Evolutionary conservation across 2,329 filamentous ascomycete genomes (phyloP), one percentile per base, ranked within the genome.

Genomic region (Podosphaera xanthii): DNA sequence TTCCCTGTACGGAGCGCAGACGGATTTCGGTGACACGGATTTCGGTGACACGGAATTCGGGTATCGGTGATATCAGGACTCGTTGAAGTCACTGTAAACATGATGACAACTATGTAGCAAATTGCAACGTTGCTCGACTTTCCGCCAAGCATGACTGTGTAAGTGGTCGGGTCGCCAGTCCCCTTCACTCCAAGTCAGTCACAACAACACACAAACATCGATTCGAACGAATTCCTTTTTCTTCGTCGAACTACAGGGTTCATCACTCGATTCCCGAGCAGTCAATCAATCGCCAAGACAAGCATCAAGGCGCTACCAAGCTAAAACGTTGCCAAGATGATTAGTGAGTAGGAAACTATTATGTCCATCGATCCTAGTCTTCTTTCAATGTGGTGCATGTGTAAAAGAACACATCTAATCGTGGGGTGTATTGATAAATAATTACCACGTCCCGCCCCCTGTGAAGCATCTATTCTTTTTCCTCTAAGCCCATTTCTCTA

Each of bases 91-190:
- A 6, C 36, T 40, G 36, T 40, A 40, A 22, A 22, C 22, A 10
- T 40, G 36, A 40, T 40, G 36, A 10, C 5, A 10, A 10, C 10
- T 40, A 6, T 10, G 6, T 40, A 40, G 42, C 42, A 22, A 50
- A 31, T 50, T 50, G 46, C 46, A 50, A 50, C 46, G 46, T 50
- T 50, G 46, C 30, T 22, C 8, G 30, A 31, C 22, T 22, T 22
- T 49, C 59, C 46, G 62, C 63, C 61, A 62, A 64, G 63, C n/a
- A 61, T 61, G 63, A 61, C 62, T 59, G 60, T 63, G 62, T 61
- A 59, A 60, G 58, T 53, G 22, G 22, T 22, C 22, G 22, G 22
- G 22, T 22, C 22, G 49, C 22, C 9, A 55, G 6, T 30, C 7
- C 5, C 10, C 10, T 40, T 10, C 36, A 5, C 36, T 6, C 36